Evolutionary conservation across 2,329 filamentous ascomycete genomes (phyloP), one percentile per base, ranked within the genome.

Genomic region (Phyllosticta citribraziliensis): DNA sequence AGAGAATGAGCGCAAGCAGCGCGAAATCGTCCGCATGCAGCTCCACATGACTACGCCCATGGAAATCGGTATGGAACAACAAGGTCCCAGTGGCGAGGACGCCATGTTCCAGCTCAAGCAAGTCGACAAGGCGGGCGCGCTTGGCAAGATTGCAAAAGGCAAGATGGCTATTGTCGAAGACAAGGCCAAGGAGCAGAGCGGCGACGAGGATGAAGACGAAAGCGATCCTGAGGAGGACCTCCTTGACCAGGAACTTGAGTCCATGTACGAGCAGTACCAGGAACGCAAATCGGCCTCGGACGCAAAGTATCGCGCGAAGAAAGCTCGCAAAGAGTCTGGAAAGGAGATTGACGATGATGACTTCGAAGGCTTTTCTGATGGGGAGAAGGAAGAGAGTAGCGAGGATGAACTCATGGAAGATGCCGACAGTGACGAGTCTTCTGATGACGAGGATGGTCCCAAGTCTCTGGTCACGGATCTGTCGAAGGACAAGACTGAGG

Each of bases 41-140:
- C 85, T 99, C 79, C 88, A 97, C 76, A 99, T 99, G 94, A 88
- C 87, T 2, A 89, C 91, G 0, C 94, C 94, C 8, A 94, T 91
- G 80, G 94, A 99, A 65, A 96, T 99, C 65, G 94, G 94, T 69
- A 84, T 96, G 77, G 94, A 96, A 71, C 91, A 94, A 74, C 77
- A 83, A 24, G 90, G 90, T 0, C 88, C 89, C 0, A 79, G 84
- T 56, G 92, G 90, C 24, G 86, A 91, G 52, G 89, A 91, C 54
- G 80, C 89, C 27, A 94, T 96, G 79, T 99, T 99, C 72, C 85
- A 85, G 2, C 81, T 97, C 55, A 96, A 91, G 73, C 78, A 85
- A 9, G 82, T 95, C 53, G 90, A 97, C 70, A 88, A 89, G 72
- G 84, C 85, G 19, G 84, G 86, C 55, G 87, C 85, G 3, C 79